Evolutionary conservation across 768 basidiomycete genomes (phyloP).

Genomic region (Dentipellis sp.): DNA sequence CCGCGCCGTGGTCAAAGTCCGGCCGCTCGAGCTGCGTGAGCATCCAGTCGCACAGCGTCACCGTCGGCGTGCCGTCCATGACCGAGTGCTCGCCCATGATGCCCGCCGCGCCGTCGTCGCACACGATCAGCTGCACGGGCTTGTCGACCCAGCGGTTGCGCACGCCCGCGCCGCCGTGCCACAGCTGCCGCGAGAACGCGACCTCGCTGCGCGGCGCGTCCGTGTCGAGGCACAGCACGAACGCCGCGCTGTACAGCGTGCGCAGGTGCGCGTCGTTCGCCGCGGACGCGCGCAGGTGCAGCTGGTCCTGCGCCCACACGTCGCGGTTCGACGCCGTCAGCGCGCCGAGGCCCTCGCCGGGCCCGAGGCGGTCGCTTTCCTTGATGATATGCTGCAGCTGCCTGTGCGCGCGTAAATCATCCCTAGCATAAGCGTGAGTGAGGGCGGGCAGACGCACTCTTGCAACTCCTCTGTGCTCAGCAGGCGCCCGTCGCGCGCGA

Average conservation of each 20-base stretch:
- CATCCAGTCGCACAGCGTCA: conserved; percentile 61
- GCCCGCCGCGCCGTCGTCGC: conserved; percentile 72
- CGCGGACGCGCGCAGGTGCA: conserved; percentile 39
- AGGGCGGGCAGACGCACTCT: conserved; percentile 30
- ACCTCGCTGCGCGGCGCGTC: conserved; percentile 43
- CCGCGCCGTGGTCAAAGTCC: conserved; percentile 53
- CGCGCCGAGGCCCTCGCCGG: conserved; percentile 54
- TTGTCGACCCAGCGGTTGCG: conserved; percentile 86
- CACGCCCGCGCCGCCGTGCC: conserved; percentile 49
- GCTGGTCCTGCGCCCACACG: conserved; percentile 57
- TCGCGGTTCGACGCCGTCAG: conserved; percentile 77
- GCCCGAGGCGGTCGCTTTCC: conserved; percentile 50
- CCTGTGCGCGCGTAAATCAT: conserved; percentile 26
- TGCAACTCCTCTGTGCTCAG: conserved; percentile 59
- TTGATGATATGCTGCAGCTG: conserved; percentile 69
- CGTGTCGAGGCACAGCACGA: conserved; percentile 71
- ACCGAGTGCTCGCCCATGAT: conserved; percentile 90
- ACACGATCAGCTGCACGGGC: conserved; percentile 79
- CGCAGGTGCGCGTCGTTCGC: conserved; percentile 58
- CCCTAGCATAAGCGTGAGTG: not conserved
- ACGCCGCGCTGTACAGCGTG: conserved; percentile 78
- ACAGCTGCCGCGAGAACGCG: conserved; percentile 61
- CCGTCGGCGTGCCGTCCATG: conserved; percentile 85
- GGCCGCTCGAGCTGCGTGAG: conserved; percentile 50
- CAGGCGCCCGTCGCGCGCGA: conserved; percentile 43